Percentiles rank a stretch among this genome's conserved stretches.
Evolutionary conservation across 192 early-diverging fungal genomes (phyloP).

Genomic region (Martensiomyces pterosporus): DNA sequence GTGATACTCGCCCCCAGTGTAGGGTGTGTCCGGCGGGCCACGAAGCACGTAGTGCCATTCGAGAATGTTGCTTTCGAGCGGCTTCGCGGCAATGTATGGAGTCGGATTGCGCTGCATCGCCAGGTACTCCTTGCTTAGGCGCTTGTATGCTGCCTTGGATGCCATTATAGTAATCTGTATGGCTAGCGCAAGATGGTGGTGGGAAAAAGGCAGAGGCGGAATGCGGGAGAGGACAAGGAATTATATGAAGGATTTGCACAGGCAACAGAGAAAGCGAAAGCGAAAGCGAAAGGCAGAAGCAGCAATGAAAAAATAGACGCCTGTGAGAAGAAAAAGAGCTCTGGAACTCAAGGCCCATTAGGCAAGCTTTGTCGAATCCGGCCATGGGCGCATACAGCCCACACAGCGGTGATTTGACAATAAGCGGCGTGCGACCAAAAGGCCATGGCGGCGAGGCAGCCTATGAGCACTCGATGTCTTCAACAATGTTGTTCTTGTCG

Average conservation of each 20-base stretch:
- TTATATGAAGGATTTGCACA: too few relatives aligned
- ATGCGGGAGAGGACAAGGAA: too few relatives aligned
- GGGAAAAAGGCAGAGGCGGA: too few relatives aligned
- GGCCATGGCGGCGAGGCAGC: too few relatives aligned
- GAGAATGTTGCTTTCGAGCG: conserved; percentile 90
- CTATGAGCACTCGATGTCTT: conserved; percentile 43
- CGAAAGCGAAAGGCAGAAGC: not conserved
- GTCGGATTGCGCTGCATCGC: conserved; percentile 76
- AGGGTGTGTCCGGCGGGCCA: conserved; percentile 94
- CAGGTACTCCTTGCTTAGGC: conserved; percentile 76
- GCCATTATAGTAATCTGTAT: conserved; percentile 65
- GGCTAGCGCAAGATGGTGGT: too few relatives aligned
- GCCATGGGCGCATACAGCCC: too few relatives aligned
- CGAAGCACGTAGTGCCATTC: conserved; percentile 99
- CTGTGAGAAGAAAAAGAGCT: not conserved
- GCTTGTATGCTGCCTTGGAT: conserved; percentile 72
- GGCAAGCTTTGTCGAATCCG: too few relatives aligned
- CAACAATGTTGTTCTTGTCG: conserved; percentile 29
- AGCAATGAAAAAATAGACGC: not conserved
- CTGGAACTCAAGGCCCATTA: too few relatives aligned
- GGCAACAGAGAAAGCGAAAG: too few relatives aligned
- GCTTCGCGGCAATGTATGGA: conserved; percentile 86
- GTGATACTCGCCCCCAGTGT: conserved; percentile 90
- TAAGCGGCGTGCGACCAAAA: not conserved
- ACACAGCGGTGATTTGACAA: too few relatives aligned